Conservation (phyloP, 1,284 basidiomycete species). For the Fistulinella cinereoalba region DNA sequence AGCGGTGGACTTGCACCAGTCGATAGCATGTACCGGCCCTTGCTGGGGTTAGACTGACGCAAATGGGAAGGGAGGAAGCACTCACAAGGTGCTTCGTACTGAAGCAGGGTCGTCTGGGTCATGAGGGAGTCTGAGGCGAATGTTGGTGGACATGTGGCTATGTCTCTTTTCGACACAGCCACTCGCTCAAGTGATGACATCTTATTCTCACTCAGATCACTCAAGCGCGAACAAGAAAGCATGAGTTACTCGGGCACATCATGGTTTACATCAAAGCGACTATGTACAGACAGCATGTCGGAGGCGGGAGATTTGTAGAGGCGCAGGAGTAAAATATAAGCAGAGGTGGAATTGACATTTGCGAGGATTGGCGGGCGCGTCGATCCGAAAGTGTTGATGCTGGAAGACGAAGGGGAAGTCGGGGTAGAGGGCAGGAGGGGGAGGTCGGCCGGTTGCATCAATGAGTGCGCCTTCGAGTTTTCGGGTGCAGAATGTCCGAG, state of each 20-base stretch:
- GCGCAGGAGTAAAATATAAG: conserved; percentile 19
- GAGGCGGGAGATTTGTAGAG: conserved; percentile 21
- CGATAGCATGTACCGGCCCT: conserved; percentile 82
- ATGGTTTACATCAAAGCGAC: conserved; percentile 30
- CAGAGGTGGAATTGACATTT: conserved; percentile 17
- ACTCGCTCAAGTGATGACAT: background rate
- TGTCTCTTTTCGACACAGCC: conserved; percentile 2
- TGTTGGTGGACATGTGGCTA: conserved; percentile 26
- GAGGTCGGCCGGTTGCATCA: conserved; percentile 14
- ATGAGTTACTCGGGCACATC: conserved; percentile 9
- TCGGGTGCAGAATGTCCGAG: conserved; percentile 23
- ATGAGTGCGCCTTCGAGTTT: conserved; percentile 25
- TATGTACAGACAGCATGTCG: conserved; percentile 34
- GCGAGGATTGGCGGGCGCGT: conserved; percentile 11
- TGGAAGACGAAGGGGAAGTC: conserved; percentile 10
- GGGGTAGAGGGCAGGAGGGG: conserved; percentile 5
- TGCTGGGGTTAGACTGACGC: conserved; percentile 11
- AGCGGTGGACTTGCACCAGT: conserved; percentile 80
- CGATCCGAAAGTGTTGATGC: conserved; percentile 24
- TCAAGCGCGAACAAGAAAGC: conserved; percentile 1
- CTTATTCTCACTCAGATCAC: background rate
- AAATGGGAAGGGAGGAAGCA: conserved; percentile 4
- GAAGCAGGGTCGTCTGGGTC: conserved; percentile 63
- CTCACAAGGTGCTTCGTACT: conserved; percentile 76
- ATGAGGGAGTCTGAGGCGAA: conserved; percentile 34